These are phyloP conservation scores for Lentinula aciculospora DNA, from an alignment of 768 basidiomycete species.

Conservation along the genomic window DNA sequence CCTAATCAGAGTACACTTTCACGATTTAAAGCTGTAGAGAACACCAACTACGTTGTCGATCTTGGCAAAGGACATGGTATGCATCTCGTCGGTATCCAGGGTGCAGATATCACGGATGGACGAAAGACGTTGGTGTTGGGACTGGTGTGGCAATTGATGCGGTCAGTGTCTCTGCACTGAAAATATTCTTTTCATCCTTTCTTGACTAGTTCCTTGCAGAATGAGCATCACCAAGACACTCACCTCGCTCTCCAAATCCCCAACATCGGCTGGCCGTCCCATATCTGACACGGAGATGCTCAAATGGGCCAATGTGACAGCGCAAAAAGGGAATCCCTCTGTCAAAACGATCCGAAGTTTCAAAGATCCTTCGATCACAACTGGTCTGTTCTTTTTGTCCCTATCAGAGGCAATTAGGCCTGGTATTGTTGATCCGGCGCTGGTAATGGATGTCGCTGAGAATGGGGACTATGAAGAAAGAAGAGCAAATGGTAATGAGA, in stretches of 20 bases:
- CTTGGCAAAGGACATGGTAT: constrained; percentile 89
- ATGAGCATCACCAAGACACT: constrained; percentile 91
- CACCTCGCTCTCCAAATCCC: constrained; percentile 59
- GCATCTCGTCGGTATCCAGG: constrained; percentile 96
- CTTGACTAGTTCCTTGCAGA: constrained; percentile 25
- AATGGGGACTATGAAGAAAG: constrained; percentile 78
- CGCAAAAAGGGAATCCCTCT: constrained; percentile 58
- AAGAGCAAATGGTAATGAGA: constrained; percentile 77
- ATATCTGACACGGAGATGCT: constrained; percentile 92
- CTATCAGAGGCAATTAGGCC: constrained; percentile 87
- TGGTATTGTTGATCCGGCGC: constrained; percentile 87
- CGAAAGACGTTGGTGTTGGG: constrained; percentile 89
- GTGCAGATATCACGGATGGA: constrained; percentile 96
- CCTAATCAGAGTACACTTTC: constrained; percentile 84
- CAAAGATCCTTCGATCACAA: constrained; percentile 87
- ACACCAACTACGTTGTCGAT: constrained; percentile 95
- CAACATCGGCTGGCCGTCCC: constrained; percentile 57
- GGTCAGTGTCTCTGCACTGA: constrained; percentile 37
- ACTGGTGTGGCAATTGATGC: constrained; percentile 97
- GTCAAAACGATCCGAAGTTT: constrained; percentile 78
- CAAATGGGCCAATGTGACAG: constrained; percentile 92
- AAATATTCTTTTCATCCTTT: neutral
- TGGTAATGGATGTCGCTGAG: constrained; percentile 62
- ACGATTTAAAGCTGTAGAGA: constrained; percentile 96
- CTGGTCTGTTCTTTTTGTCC: constrained; percentile 90